phyloP scores from a whole-genome alignment of 176 grass and related monocot species.

The Lolium rigidum region DNA sequence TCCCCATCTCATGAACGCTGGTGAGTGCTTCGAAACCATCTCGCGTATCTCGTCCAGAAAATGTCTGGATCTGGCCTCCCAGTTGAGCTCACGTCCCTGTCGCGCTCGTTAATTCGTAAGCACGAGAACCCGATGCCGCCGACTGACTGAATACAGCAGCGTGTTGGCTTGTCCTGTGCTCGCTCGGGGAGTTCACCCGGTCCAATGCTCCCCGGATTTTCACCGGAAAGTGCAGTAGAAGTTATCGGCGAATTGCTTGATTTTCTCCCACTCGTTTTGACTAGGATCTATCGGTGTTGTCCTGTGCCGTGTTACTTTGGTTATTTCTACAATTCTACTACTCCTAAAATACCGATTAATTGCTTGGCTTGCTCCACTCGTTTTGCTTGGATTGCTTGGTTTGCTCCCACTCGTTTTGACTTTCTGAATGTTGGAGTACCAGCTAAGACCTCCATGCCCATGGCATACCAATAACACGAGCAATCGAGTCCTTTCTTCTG shows the following conservation, averaged over 20 bases:
- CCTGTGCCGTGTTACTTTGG: not conserved
- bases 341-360: no score
- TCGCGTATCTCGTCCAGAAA: not conserved
- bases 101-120: not conserved
- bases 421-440: no score
- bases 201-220: constrained; percentile 2
- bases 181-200: not conserved
- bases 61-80: not conserved
- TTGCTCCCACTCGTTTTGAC: no score
- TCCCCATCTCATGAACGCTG: constrained; percentile 28
- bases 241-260: not conserved
- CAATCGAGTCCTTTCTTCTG: not conserved
- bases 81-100: not conserved
- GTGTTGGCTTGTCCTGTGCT: not conserved
- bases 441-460: not conserved
- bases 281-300: not conserved
- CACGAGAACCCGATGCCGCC: not conserved
- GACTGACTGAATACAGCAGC: not conserved
- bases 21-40: constrained; percentile 24
- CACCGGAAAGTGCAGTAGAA: not conserved
- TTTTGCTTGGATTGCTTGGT: no score
- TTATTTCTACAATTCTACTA: constrained; percentile 28
- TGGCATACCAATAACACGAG: not conserved
- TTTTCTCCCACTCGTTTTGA: constrained; percentile 19
- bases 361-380: no score